Evolutionary conservation across 2,329 filamentous ascomycete genomes (phyloP).

Genomic region (Dendryphion nanum): DNA sequence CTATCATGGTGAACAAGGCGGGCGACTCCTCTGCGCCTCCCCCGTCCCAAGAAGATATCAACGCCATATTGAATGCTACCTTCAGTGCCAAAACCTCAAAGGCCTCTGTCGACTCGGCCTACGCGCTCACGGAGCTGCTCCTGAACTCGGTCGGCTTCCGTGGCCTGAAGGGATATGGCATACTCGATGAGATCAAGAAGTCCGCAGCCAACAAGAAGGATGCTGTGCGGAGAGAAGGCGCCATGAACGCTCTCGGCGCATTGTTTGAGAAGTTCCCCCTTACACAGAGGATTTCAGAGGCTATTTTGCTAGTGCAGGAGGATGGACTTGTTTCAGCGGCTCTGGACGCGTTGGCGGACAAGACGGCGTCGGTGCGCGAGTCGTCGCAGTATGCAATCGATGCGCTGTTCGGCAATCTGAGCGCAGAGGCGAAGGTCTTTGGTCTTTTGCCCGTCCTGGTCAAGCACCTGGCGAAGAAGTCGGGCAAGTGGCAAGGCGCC

Average conservation of each 20-base stretch:
- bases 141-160: constrained; percentile 64
- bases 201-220: constrained; percentile 93
- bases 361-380: constrained; percentile 83
- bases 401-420: constrained; percentile 76
- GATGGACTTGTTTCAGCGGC: constrained; percentile 69
- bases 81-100: constrained; percentile 54
- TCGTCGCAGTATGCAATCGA: constrained; percentile 93
- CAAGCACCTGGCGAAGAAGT: constrained; percentile 75
- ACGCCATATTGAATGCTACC: constrained; percentile 43
- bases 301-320: constrained; percentile 79
- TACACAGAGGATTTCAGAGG: constrained; percentile 74
- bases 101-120: constrained; percentile 61
- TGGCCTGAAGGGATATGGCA: constrained; percentile 60
- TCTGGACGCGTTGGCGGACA: constrained; percentile 85
- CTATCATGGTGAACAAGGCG: constrained; percentile 48
- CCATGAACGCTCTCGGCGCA: constrained; percentile 92
- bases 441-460: constrained; percentile 76
- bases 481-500: constrained; percentile 96
- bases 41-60: constrained; percentile 48
- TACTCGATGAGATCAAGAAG: constrained; percentile 67
- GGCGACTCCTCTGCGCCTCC: constrained; percentile 39
- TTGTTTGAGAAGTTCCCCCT: constrained; percentile 86
- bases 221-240: constrained; percentile 77
- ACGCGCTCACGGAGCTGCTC: constrained; percentile 63
- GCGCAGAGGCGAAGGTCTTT: constrained; percentile 76